Base-by-base conservation (phyloP, 148 eudicot species). In the Amaranthus hypochondriacus region DNA sequence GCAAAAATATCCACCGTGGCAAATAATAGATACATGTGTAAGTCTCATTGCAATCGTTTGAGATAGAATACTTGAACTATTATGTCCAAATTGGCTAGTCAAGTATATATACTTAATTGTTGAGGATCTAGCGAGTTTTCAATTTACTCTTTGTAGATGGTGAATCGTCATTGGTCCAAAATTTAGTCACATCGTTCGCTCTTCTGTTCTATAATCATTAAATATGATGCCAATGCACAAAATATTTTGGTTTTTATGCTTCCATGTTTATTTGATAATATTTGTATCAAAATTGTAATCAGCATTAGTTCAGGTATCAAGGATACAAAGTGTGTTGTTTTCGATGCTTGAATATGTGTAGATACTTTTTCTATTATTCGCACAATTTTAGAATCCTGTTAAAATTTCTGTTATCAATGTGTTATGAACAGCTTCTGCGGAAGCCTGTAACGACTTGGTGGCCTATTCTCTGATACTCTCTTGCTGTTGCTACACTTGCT, bases 401-500 rank as follows among this genome's bases (percentile, higher is more conserved):
- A 61, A 44, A 3, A 15, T 49, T 56, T 13, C 9, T 60, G n/a
- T 43, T 8, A 5, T 5, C 56, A 18, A 70, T 55, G 9, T 62
- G 79, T 42, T 84, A 60, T 74, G 21, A 78, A 86, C 94, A 96
- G 99, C 99, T 83, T 78, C 99, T n/a, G 91, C 83, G 61, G 96
- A 88, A 72, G 92, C 91, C 69, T 96, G 97, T 73, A 92, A 89
- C 48, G 96, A 92, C 69, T 72, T 96, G 74, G 77, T 89, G 88
- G 96, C 96, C 61, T 96, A 96, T 87, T 92, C 99, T 10, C 78
- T 96, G 81, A 80, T 96, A 81, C 70, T 96, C 81, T 96, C 99
- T 7, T 96, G 99, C 85, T 96, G 96, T 82, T 96, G 99, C 83
- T 96, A 96, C 81, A 96, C 97, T 73, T 96, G 97, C 79, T 90